Conservation (phyloP, 2,329 filamentous ascomycete species). For the Paecilomyces sp. region DNA sequence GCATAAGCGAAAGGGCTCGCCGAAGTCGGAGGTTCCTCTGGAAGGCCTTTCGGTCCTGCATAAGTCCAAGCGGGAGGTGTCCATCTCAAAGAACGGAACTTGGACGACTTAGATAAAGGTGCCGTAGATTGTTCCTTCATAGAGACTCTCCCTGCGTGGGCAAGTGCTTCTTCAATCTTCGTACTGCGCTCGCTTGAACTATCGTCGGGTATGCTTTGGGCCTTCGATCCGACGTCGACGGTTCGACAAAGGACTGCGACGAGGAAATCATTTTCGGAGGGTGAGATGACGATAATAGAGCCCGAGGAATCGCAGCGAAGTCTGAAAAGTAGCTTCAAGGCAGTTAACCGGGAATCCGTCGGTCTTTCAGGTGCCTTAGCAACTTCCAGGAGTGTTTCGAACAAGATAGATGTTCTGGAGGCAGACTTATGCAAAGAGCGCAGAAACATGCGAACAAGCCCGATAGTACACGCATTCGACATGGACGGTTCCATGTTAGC, state of each 20-base stretch:
- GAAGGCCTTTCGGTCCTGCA: constrained; percentile 46
- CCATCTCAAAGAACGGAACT: constrained; percentile 26
- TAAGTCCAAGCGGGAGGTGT: constrained; percentile 51
- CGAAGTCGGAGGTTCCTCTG: constrained; percentile 43
- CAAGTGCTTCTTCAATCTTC: constrained; percentile 28
- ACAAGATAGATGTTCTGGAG: constrained; percentile 57
- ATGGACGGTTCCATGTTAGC: constrained; percentile 25
- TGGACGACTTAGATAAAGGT: constrained; percentile 22
- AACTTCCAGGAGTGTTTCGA: constrained; percentile 57
- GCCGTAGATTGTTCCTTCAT: constrained; percentile 22
- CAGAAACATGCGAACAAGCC: constrained; percentile 70
- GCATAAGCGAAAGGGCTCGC: constrained; percentile 47
- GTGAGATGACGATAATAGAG: constrained; percentile 62
- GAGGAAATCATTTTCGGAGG: constrained; percentile 65
- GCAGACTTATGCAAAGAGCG: constrained; percentile 61
- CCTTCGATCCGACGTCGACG: constrained; percentile 41
- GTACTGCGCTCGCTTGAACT: constrained; percentile 26
- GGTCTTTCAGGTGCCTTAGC: constrained; percentile 55
- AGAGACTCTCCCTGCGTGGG: constrained; percentile 21
- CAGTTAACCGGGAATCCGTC: constrained; percentile 62
- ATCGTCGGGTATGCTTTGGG: constrained; percentile 36
- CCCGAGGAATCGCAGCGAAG: constrained; percentile 76
- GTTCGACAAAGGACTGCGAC: constrained; percentile 65
- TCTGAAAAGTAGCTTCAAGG: constrained; percentile 73
- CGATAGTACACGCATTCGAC: constrained; percentile 61